Percentiles rank a stretch among this genome's conserved stretches.
These are phyloP conservation scores for Rhynchosporium graminicola DNA, from an alignment of 2,329 filamentous ascomycete genomes.

Conservation along the genomic window DNA sequence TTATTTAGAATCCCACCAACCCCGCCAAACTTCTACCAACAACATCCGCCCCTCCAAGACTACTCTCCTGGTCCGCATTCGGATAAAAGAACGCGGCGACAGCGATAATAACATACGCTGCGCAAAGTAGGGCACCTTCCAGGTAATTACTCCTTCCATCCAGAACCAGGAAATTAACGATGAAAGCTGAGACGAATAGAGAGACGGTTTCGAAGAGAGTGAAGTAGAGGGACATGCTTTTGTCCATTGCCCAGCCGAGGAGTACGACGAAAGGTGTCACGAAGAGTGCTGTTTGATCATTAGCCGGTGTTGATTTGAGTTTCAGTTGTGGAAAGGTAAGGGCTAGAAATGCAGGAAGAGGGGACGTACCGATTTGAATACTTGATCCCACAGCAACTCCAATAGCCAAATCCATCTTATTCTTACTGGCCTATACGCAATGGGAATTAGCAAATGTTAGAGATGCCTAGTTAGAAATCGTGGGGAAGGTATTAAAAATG, in stretches of 20 bases:
- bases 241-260: conserved; percentile 68
- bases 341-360: neutral
- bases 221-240: conserved; percentile 79
- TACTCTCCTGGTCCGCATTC: conserved; percentile 15
- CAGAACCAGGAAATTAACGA: conserved; percentile 84
- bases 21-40: conserved; percentile 31
- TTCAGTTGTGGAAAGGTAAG: too few relatives aligned
- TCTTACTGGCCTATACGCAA: conserved; percentile 56
- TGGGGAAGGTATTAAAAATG: too few relatives aligned
- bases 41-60: conserved; percentile 38
- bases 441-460: too few relatives aligned
- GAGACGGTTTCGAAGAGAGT: conserved; percentile 87
- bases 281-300: conserved; percentile 52
- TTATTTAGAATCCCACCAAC: conserved; percentile 16
- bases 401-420: conserved; percentile 76
- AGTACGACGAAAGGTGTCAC: conserved; percentile 71
- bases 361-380: conserved; percentile 61
- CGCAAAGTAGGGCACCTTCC: conserved; percentile 65
- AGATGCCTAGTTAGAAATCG: too few relatives aligned
- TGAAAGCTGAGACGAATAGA: conserved; percentile 79
- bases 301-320: conserved; percentile 4
- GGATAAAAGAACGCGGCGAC: conserved; percentile 17
- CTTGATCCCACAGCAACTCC: conserved; percentile 70
- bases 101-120: conserved; percentile 16
- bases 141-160: conserved; percentile 87